phyloP scores from a whole-genome alignment of 768 basidiomycete species.

The Podaxis pistillaris region DNA sequence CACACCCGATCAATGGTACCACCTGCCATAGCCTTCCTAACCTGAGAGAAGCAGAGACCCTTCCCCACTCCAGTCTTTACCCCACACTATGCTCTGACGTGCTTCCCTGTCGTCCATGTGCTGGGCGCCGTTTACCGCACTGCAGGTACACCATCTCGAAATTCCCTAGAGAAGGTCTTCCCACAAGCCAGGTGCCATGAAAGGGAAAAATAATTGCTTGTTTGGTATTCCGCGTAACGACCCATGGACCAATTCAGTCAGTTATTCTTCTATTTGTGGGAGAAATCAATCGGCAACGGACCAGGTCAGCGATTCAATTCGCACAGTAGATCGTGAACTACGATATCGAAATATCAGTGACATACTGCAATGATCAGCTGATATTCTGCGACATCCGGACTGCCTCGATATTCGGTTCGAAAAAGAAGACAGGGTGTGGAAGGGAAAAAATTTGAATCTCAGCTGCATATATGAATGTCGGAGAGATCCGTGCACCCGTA shows the following conservation, averaged over 20 bases:
- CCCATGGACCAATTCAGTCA: neutral
- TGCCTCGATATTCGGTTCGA: neutral
- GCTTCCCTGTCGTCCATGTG: neutral
- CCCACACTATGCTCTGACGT: neutral
- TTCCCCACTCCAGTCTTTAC: slow-evolving; percentile 4
- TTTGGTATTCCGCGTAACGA: neutral
- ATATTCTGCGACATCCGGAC: neutral
- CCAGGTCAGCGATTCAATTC: neutral
- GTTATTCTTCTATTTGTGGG: neutral
- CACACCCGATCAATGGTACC: too few species aligned
- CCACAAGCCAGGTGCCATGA: neutral
- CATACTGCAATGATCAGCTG: neutral
- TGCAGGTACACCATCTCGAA: neutral
- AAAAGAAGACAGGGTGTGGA: neutral
- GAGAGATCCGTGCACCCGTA: neutral
- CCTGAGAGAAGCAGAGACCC: neutral
- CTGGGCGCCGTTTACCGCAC: neutral
- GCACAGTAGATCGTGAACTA: neutral
- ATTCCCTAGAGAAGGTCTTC: neutral
- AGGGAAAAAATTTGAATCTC: neutral
- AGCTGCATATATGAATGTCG: neutral
- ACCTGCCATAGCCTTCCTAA: neutral
- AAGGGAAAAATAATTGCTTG: neutral
- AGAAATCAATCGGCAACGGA: neutral
- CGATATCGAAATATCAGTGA: neutral